Evolutionary conservation across 2,329 filamentous ascomycete genomes (phyloP).

Genomic region (Pseudogymnoascus sp.): DNA sequence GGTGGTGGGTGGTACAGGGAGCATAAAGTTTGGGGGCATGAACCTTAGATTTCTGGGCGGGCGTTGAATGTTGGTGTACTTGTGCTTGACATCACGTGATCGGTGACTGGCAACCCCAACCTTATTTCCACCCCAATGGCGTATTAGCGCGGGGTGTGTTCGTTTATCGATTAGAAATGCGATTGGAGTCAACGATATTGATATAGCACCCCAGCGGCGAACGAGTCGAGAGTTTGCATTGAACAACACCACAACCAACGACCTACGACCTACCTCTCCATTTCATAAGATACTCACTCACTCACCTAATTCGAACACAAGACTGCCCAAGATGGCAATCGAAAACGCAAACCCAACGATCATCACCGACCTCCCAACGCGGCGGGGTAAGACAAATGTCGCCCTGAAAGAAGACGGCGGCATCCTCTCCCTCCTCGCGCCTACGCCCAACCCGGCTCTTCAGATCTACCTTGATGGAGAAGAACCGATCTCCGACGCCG

Average conservation of each 20-base stretch:
- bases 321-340: constrained; percentile 20
- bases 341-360: constrained; percentile 92
- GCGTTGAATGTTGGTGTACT: neutral
- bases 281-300: neutral
- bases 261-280: neutral
- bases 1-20: neutral
- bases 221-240: neutral
- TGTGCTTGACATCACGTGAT: neutral
- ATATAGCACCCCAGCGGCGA: neutral
- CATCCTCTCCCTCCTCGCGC: constrained; percentile 23
- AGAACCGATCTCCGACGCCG: constrained; percentile 31
- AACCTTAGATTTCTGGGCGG: neutral
- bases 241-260: neutral
- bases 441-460: constrained; percentile 16
- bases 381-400: constrained; percentile 45
- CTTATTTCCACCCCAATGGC: neutral
- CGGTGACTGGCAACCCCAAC: neutral
- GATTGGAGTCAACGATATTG: neutral
- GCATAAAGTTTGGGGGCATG: neutral
- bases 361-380: constrained; percentile 77
- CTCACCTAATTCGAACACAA: neutral
- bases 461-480: constrained; percentile 19
- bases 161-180: constrained; percentile 1
- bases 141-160: neutral
- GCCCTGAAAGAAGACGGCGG: constrained; percentile 31